Conservation (phyloP, 768 basidiomycete genomes). For the Suillus paluster region DNA sequence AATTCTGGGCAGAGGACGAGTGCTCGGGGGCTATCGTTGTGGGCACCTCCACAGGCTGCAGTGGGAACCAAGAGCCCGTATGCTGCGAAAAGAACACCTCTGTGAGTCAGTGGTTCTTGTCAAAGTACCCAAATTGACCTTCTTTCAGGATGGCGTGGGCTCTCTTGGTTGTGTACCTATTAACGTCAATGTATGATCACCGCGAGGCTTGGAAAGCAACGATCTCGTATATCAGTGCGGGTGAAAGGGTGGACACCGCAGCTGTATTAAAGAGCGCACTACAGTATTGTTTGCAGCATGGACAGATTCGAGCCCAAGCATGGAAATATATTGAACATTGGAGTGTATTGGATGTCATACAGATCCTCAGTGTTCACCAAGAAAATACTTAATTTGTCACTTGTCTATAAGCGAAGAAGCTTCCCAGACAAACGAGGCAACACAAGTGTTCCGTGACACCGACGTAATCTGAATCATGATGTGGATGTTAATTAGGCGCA, state of each 20-base stretch:
- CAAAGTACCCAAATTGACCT: not conserved
- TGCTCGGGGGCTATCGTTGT: constrained; percentile 13
- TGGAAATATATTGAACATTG: not conserved
- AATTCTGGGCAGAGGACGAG: not conserved
- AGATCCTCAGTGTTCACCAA: not conserved
- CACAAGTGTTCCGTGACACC: not conserved
- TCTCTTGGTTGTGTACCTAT: constrained; percentile 24
- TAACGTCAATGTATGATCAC: constrained; percentile 18
- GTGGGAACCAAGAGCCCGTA: constrained; percentile 34
- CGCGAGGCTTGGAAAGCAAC: not conserved
- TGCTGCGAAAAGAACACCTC: constrained; percentile 44
- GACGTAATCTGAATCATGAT: too few relatives aligned
- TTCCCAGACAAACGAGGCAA: not conserved
- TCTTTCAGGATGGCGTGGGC: constrained; percentile 18
- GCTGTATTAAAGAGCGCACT: not conserved
- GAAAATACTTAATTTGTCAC: too few relatives aligned
- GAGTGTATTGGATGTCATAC: not conserved
- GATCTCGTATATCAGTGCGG: not conserved
- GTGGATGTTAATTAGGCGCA: too few relatives aligned
- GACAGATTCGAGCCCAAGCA: not conserved
- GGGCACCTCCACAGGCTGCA: constrained; percentile 14
- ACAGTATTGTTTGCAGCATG: not conserved
- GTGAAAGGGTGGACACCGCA: not conserved
- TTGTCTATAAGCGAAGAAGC: not conserved
- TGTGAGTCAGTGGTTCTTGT: constrained; percentile 28